Evolutionary conservation across 495 filamentous ascomycete species (phyloP).

Genomic region (Daldinia vernicosa): DNA sequence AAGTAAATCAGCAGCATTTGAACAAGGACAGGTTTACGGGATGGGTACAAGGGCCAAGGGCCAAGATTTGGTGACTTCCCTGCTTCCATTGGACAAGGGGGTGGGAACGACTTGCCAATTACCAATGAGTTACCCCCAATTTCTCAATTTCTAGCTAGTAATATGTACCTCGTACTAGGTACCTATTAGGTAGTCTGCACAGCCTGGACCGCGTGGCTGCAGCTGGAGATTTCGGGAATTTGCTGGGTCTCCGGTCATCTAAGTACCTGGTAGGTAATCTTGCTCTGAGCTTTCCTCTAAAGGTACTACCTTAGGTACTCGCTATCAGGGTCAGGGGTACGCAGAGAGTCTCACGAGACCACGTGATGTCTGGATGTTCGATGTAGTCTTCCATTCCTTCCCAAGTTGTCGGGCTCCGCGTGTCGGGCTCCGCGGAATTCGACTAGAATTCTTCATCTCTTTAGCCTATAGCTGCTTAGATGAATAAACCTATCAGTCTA

Average conservation of each 20-base stretch:
- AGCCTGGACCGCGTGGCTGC: conserved; percentile 8
- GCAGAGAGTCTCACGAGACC: conserved; percentile 27
- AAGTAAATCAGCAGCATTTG: conserved; percentile 5
- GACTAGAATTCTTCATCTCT: not conserved
- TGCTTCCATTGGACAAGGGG: not conserved
- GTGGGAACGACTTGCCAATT: not conserved
- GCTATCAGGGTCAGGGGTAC: conserved; percentile 9
- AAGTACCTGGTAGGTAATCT: not conserved
- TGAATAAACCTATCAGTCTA: conserved; percentile 9
- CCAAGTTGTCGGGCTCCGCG: conserved; percentile 8
- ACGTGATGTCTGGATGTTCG: conserved; percentile 26
- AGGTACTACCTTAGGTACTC: conserved; percentile 4
- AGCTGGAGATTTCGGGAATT: conserved; percentile 28
- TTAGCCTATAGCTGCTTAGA: conserved; percentile 7
- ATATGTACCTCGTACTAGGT: not conserved
- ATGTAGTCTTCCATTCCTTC: conserved; percentile 10
- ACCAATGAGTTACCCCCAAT: conserved; percentile 1
- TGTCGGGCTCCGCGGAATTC: conserved; percentile 6
- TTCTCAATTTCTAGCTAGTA: not conserved
- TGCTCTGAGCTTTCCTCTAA: conserved; percentile 16
- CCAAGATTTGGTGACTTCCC: not conserved
- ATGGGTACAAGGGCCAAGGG: not conserved
- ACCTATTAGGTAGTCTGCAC: not conserved
- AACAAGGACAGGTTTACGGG: conserved; percentile 20
- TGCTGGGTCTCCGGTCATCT: conserved; percentile 18